Percentiles rank a stretch among this genome's conserved stretches.
Evolutionary conservation across 106 monocot species (phyloP).

Genomic region (Apostasia shenzhenica): DNA sequence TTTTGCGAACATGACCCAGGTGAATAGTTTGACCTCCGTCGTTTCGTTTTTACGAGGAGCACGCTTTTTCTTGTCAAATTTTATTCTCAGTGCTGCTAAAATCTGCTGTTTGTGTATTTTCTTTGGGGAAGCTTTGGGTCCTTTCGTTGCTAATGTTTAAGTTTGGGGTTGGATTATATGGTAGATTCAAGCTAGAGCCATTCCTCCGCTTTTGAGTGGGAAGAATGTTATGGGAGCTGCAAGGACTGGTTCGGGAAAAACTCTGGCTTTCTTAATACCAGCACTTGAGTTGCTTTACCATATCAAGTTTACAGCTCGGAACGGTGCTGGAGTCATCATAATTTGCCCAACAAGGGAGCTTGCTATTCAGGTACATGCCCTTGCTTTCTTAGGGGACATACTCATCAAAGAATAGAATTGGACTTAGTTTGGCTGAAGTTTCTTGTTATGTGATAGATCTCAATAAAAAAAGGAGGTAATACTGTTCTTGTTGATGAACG

Average conservation of each 20-base stretch:
- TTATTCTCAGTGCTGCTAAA: not conserved
- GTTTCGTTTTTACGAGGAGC: not conserved
- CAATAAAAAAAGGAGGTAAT: too few species aligned
- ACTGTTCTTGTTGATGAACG: too few species aligned
- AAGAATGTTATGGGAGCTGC: conserved; percentile 93
- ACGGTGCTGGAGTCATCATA: conserved; percentile 76
- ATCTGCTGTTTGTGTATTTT: not conserved
- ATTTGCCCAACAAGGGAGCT: conserved; percentile 97
- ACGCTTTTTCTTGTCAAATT: not conserved
- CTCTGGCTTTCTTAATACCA: conserved; percentile 90
- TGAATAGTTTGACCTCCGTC: not conserved
- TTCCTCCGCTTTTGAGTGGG: conserved; percentile 69
- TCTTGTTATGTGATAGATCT: too few species aligned
- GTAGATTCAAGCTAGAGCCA: conserved; percentile 85
- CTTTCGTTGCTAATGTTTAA: not conserved
- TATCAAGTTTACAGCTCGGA: conserved; percentile 45
- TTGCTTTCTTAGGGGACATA: not conserved
- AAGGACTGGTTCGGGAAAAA: conserved; percentile 85
- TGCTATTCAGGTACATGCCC: conserved; percentile 68
- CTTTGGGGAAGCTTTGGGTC: not conserved
- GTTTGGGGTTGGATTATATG: not conserved
- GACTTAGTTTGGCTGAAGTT: too few species aligned
- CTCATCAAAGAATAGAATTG: too few species aligned
- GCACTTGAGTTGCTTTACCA: conserved; percentile 69
- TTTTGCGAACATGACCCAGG: conserved; percentile 81